Conservation (phyloP, 805 yeast genomes). For the Lachancea sp. region DNA sequence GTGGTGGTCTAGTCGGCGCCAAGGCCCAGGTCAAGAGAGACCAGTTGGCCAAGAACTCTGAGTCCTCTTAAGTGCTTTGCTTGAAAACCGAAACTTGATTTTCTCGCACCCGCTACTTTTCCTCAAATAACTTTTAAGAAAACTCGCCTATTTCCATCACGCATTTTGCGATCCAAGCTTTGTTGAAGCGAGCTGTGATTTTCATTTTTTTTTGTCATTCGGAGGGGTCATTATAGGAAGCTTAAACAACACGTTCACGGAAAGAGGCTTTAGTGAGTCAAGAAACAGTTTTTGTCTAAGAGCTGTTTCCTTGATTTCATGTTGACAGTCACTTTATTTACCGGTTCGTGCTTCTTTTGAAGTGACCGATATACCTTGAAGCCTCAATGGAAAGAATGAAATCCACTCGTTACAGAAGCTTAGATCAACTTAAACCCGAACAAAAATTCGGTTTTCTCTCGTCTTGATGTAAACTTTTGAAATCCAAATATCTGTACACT, state of each 20-base stretch:
- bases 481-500: background rate
- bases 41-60: constrained; percentile 60
- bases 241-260: background rate
- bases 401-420: constrained; percentile 6
- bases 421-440: background rate
- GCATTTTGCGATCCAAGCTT: constrained; percentile 3
- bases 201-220: too few relatives aligned
- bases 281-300: too few relatives aligned
- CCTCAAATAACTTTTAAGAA: constrained; percentile 7
- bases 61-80: constrained; percentile 32
- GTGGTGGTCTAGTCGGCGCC: constrained; percentile 98
- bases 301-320: background rate
- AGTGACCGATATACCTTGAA: constrained; percentile 3
- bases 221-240: constrained; percentile 9
- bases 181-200: constrained; percentile 9
- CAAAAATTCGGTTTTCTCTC: background rate
- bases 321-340: background rate
- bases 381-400: background rate
- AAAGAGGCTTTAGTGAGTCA: too few relatives aligned
- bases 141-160: constrained; percentile 1
- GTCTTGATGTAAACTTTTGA: background rate
- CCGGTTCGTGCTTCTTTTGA: constrained; percentile 6
- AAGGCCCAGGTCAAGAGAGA: constrained; percentile 83
- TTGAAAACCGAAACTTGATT: too few relatives aligned
- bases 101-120: constrained; percentile 2